A percentile compares a stretch with the other conserved stretches of the same genome.
phyloP scores from a whole-genome alignment of 352 stramenopile species.

The Phytophthora sp. region DNA sequence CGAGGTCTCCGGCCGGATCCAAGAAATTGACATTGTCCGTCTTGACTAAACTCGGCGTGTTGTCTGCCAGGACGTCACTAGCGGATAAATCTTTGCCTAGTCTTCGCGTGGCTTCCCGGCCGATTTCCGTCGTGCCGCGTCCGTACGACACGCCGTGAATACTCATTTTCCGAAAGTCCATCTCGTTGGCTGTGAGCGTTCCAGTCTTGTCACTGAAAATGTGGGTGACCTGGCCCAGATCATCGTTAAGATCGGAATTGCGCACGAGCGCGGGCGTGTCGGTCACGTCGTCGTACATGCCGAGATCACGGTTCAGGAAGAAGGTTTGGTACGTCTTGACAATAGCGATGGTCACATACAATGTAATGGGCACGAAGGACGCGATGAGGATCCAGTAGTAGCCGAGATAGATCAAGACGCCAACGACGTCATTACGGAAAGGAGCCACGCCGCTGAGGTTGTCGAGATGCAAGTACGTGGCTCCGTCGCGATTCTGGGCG shows the following conservation, averaged over 20 bases:
- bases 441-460: constrained; percentile 65
- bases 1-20: constrained; percentile 71
- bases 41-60: constrained; percentile 52
- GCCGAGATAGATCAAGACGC: constrained; percentile 77
- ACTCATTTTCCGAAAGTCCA: constrained; percentile 91
- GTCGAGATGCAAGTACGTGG: constrained; percentile 75
- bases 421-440: constrained; percentile 76
- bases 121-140: constrained; percentile 85
- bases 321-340: constrained; percentile 89
- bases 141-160: constrained; percentile 85
- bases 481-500: constrained; percentile 51
- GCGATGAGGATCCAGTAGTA: constrained; percentile 92
- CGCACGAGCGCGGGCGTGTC: constrained; percentile 84
- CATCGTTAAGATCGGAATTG: constrained; percentile 87
- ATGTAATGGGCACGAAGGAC: constrained; percentile 88
- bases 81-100: constrained; percentile 79
- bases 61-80: constrained; percentile 79
- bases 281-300: constrained; percentile 83
- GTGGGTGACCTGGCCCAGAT: constrained; percentile 88
- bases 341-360: constrained; percentile 90
- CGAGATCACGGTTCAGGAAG: constrained; percentile 86
- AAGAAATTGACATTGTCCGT: constrained; percentile 86
- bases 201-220: constrained; percentile 91
- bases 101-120: constrained; percentile 68
- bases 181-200: constrained; percentile 87